Percentiles rank a stretch among this genome's conserved stretches.
phyloP scores from a whole-genome alignment of 352 stramenopile genomes.

The Pythium chondricola region DNA sequence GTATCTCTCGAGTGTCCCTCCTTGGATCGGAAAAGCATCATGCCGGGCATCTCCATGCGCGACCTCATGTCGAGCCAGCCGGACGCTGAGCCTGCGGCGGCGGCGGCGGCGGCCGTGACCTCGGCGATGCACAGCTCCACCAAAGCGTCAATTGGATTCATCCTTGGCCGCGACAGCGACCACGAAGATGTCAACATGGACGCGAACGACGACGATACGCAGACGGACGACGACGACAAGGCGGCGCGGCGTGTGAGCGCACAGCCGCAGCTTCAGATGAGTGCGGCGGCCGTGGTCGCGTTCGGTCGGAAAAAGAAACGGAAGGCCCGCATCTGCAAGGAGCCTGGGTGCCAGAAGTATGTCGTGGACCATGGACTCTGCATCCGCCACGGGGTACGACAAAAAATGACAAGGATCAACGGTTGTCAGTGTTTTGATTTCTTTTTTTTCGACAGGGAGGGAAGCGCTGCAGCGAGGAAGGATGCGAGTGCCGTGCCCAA shows the following conservation, averaged over 20 bases:
- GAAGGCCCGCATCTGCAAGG: constrained; percentile 34
- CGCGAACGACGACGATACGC: constrained; percentile 12
- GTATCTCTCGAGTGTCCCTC: too few relatives aligned
- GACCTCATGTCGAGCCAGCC: too few relatives aligned
- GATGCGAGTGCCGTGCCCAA: constrained; percentile 34
- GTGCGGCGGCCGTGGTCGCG: neutral
- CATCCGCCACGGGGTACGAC: constrained; percentile 32
- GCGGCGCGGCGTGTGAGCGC: neutral
- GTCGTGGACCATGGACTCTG: constrained; percentile 39
- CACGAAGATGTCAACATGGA: too few relatives aligned
- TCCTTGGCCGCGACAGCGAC: too few relatives aligned
- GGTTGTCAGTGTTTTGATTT: neutral
- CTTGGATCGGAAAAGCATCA: constrained; percentile 4
- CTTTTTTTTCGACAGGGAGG: constrained; percentile 18
- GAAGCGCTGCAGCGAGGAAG: constrained; percentile 36
- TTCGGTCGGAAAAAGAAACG: constrained; percentile 33
- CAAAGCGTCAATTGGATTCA: too few relatives aligned
- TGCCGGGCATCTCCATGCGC: constrained; percentile 17
- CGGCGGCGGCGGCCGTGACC: neutral
- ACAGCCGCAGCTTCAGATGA: neutral
- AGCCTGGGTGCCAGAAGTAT: constrained; percentile 34
- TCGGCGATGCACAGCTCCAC: too few relatives aligned
- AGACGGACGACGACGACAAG: neutral
- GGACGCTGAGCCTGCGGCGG: too few relatives aligned
- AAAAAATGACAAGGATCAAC: neutral